Evolutionary conservation across 805 yeast genomes (phyloP), one percentile per base, ranked within the genome.

Genomic region (Jamesozyma piceae): DNA sequence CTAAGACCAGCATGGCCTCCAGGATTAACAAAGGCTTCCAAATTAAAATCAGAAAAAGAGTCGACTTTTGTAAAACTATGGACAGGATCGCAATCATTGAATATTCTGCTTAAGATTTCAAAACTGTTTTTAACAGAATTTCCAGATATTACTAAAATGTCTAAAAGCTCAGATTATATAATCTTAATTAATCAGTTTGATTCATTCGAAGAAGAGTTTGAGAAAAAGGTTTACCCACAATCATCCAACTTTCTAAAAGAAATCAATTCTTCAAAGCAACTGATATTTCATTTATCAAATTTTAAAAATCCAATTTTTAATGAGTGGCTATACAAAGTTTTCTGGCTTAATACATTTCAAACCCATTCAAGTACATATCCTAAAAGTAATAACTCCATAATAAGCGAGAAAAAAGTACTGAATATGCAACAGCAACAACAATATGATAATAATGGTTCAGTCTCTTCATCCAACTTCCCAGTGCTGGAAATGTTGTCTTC

Each of bases 331-430:
- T 44, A 47, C 17, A 53, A 49, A 36, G 38, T 55, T 13, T 48
- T 54, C 30, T 62, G 66, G 66, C 37, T 53, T 1, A 52, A 57
- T 32, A 49, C 55, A 11, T 62, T 62, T 42, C 52, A 58, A 40
- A 35, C 51, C 2, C 60, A 57, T 43, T 49, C 52, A 10, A 31
- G 35, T 17, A 44, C 47, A 14, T 49, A 44, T 32, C 17, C 13
- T 10, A 32, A 36, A 19, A 6, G 13, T 18, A 18, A 36, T 17
- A n/a, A 30, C 8, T 22, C 27, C 3, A 14, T 31, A n/a, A n/a
- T 31, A 15, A 17, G n/a, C n/a, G 34, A 31, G n/a, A 31, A 31
- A 31, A 31, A 31, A 14, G n/a, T 14, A 17, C 18, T 31, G 18
- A 31, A 14, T 31, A 9, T 9, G 9, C 11, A 17, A n/a, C 15